Conservation (phyloP, 257 asterid genomes). For the Forsythia viridissima region DNA sequence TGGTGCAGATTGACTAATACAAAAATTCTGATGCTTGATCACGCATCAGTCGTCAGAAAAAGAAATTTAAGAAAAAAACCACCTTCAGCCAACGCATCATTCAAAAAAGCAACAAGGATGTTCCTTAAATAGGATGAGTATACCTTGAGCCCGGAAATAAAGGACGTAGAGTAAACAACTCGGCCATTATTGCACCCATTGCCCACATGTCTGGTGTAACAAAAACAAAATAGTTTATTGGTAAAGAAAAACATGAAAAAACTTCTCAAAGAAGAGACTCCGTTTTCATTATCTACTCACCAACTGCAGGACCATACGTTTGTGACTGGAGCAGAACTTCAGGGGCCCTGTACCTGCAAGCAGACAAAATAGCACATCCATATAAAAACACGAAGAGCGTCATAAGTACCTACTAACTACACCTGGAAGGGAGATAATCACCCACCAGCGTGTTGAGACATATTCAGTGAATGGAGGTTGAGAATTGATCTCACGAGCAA, state of each 20-base stretch:
- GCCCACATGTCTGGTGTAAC: constrained; percentile 87
- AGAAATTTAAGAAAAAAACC: not conserved
- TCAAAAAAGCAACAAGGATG: constrained; percentile 2
- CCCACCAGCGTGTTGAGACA: constrained; percentile 97
- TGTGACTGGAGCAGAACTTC: constrained; percentile 94
- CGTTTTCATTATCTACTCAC: constrained; percentile 42
- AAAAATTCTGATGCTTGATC: not conserved
- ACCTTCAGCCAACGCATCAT: not conserved
- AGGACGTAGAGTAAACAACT: constrained; percentile 79
- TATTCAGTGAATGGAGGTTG: constrained; percentile 92
- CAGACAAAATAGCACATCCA: constrained; percentile 12
- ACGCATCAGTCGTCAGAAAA: not conserved
- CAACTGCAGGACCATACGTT: constrained; percentile 84
- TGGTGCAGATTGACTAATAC: not conserved
- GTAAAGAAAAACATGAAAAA: not conserved
- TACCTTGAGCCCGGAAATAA: constrained; percentile 96
- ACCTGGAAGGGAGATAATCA: constrained; percentile 14
- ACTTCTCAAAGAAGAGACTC: not conserved
- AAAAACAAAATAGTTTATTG: not conserved
- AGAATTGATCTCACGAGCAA: constrained; percentile 92
- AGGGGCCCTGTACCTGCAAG: constrained; percentile 95
- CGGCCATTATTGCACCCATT: constrained; percentile 99
- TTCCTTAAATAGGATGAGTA: not conserved
- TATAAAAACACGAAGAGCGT: not conserved
- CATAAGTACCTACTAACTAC: not conserved